Conservation (phyloP, 345 rosid genomes). For the Melastoma malabathricum region DNA sequence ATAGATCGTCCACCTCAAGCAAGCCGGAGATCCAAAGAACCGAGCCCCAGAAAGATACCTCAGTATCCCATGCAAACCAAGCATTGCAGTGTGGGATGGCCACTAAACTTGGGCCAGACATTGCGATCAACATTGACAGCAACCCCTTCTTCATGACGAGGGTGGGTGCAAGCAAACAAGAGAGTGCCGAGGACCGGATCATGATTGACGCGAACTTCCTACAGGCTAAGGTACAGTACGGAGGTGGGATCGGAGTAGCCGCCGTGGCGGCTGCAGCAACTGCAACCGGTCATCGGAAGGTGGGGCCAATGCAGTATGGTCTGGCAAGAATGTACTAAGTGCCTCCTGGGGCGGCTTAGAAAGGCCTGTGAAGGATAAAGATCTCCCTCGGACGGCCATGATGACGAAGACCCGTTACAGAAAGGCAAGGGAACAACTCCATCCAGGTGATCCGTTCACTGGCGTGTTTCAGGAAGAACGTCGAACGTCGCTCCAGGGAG, state of each 20-base stretch:
- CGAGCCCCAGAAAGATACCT: slow-evolving; percentile 34
- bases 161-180: slow-evolving; percentile 43
- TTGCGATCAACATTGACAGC: slow-evolving; percentile 63
- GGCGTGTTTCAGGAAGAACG: no score
- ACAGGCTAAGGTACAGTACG: slow-evolving; percentile 44
- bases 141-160: slow-evolving; percentile 69
- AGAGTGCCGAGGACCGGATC: slow-evolving; percentile 38
- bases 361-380: no score
- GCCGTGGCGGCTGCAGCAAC: slow-evolving; percentile 24
- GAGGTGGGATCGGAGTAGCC: slow-evolving; percentile 37
- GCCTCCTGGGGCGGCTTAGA: no score
- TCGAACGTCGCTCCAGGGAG: no score
- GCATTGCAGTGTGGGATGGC: slow-evolving; percentile 38
- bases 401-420: no score
- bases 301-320: slow-evolving; percentile 64
- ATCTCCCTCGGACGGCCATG: no score
- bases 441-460: no score
- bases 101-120: slow-evolving; percentile 47
- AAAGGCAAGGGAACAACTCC: no score
- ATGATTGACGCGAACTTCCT: slow-evolving; percentile 43
- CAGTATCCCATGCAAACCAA: slow-evolving; percentile 35
- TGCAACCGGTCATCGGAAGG: slow-evolving; percentile 46
- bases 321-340: slow-evolving; percentile 55
- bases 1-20: slow-evolving; percentile 25
- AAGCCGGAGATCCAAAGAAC: slow-evolving; percentile 38